Evolutionary conservation across 139 green algal species (phyloP).

Genomic region (Chlorella vulgaris): DNA sequence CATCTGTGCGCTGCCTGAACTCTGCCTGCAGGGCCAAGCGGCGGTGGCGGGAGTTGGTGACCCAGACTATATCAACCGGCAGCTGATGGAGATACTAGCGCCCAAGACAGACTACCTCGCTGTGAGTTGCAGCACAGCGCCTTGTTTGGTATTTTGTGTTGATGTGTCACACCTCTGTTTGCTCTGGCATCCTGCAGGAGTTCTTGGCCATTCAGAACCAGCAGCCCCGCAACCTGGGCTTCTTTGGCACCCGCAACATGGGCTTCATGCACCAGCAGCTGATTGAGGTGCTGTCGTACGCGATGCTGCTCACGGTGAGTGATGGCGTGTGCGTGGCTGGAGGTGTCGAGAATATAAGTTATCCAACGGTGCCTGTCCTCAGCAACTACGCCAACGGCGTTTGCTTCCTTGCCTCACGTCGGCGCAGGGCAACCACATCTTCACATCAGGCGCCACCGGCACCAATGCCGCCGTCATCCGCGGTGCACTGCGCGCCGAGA

Average conservation of each 20-base stretch:
- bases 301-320: slow-evolving; percentile 91
- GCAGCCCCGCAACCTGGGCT: slow-evolving; percentile 91
- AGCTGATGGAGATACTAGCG: slow-evolving; percentile 54
- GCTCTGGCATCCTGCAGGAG: too few species aligned
- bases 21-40: neutral
- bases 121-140: slow-evolving; percentile 30
- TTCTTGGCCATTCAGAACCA: slow-evolving; percentile 96
- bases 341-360: neutral
- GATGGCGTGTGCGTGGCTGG: neutral
- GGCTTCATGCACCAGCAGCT: slow-evolving; percentile 97
- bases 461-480: slow-evolving; percentile 99
- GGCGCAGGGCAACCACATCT: slow-evolving; percentile 94
- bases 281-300: slow-evolving; percentile 97
- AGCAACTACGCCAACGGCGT: too few species aligned
- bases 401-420: neutral
- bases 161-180: too few species aligned
- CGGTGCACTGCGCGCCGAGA: slow-evolving; percentile 91
- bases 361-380: neutral
- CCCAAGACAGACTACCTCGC: slow-evolving; percentile 68
- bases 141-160: neutral
- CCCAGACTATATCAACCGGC: slow-evolving; percentile 34
- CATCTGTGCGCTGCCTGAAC: too few species aligned
- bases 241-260: slow-evolving; percentile 99
- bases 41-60: slow-evolving; percentile 38
- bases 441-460: slow-evolving; percentile 93